Conservation (phyloP, 495 filamentous ascomycete species). For the Penicillium paxilli region DNA sequence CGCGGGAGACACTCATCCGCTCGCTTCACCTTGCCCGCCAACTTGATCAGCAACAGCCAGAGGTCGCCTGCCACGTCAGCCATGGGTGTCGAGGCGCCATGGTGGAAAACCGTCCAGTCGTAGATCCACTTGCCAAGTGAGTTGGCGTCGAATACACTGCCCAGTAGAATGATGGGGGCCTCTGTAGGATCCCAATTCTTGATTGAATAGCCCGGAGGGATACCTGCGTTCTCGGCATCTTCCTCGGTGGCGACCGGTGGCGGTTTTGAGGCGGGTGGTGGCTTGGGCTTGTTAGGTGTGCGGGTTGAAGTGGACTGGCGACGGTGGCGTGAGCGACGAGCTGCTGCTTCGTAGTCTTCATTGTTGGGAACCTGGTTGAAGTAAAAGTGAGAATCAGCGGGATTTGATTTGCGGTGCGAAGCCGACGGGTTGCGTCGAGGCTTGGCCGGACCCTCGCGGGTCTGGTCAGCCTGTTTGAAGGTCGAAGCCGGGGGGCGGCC, state of each 20-base stretch:
- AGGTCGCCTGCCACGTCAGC: constrained; percentile 91
- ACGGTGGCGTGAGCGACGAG: constrained; percentile 45
- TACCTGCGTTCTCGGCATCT: constrained; percentile 76
- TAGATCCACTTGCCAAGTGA: constrained; percentile 99
- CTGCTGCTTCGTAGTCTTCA: constrained; percentile 44
- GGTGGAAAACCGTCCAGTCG: constrained; percentile 97
- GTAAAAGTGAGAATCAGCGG: constrained; percentile 55
- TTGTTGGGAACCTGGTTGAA: constrained; percentile 49
- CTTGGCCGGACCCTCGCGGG: constrained; percentile 19
- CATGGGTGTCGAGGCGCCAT: constrained; percentile 82
- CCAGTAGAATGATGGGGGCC: constrained; percentile 88
- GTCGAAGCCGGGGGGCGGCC: constrained; percentile 26
- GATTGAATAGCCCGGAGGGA: constrained; percentile 88
- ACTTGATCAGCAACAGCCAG: constrained; percentile 92
- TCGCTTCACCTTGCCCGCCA: constrained; percentile 94
- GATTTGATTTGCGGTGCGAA: constrained; percentile 46
- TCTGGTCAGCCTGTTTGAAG: constrained; percentile 22
- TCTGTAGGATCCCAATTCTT: constrained; percentile 99
- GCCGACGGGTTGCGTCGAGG: constrained; percentile 36
- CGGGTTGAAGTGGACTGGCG: constrained; percentile 53
- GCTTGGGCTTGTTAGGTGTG: constrained; percentile 45
- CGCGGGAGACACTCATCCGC: constrained; percentile 78
- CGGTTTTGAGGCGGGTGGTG: constrained; percentile 43
- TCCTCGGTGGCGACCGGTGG: constrained; percentile 77
- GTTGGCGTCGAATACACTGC: constrained; percentile 97